A percentile compares a stretch with the other conserved stretches of the same genome.
These are phyloP conservation scores for Earliella scabrosa DNA, from an alignment of 1,284 basidiomycete species.

Conservation along the genomic window DNA sequence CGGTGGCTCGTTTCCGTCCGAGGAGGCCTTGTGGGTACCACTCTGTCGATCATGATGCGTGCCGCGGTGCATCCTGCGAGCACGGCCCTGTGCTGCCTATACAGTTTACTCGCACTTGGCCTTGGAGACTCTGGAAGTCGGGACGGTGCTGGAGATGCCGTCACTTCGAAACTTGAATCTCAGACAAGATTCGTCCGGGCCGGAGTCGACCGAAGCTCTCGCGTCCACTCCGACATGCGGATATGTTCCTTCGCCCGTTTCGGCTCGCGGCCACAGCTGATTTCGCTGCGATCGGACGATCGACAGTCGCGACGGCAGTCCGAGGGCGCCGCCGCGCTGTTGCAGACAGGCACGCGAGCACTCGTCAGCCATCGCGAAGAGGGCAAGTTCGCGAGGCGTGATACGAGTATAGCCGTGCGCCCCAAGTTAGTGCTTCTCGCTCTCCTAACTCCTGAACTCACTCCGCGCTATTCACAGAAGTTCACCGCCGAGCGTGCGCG, in stretches of 20 bases:
- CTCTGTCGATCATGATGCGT: background rate
- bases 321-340: background rate
- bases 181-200: slow-evolving; percentile 1
- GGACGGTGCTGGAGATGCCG: slow-evolving; percentile 6
- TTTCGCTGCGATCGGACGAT: slow-evolving; percentile 2
- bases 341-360: no score
- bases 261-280: slow-evolving; percentile 1
- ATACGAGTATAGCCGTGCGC: background rate
- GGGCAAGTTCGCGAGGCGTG: background rate
- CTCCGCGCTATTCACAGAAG: background rate
- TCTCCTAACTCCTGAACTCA: background rate
- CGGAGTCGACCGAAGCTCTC: background rate
- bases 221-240: background rate
- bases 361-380: background rate
- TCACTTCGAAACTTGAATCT: background rate
- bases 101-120: background rate
- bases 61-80: no score
- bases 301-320: background rate
- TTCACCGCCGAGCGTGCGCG: background rate
- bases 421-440: background rate
- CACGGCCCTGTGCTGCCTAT: no score
- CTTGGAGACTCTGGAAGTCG: slow-evolving; percentile 1
- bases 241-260: background rate
- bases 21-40: no score
- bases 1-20: no score